Evolutionary conservation across 2,329 filamentous ascomycete species (phyloP).

Genomic region (Trichoderma harzianum): DNA sequence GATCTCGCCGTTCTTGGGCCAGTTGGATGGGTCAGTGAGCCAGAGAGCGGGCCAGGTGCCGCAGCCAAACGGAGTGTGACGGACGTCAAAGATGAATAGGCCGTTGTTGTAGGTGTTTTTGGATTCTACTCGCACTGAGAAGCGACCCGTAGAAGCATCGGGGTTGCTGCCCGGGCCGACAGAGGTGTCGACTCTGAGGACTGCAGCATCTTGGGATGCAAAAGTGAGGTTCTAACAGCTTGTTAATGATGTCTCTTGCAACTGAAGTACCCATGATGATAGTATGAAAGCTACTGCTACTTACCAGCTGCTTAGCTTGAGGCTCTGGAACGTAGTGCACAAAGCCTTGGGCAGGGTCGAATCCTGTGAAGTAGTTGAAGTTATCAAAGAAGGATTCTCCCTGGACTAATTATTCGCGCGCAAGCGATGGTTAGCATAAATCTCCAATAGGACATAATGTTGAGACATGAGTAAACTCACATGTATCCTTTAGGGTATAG

Average conservation of each 20-base stretch:
- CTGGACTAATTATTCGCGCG: slow-evolving; percentile 36
- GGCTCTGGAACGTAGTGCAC: slow-evolving; percentile 51
- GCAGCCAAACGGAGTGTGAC: slow-evolving; percentile 61
- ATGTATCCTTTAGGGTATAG: slow-evolving; percentile 49
- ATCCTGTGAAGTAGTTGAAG: slow-evolving; percentile 51
- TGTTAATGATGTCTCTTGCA: background rate
- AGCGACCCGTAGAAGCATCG: slow-evolving; percentile 56
- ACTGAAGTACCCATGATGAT: background rate
- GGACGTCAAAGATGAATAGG: slow-evolving; percentile 65
- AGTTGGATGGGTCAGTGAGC: slow-evolving; percentile 58
- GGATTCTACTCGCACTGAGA: slow-evolving; percentile 61
- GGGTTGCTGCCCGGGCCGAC: slow-evolving; percentile 46
- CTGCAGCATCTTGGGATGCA: slow-evolving; percentile 49
- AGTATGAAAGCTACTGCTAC: slow-evolving; percentile 14
- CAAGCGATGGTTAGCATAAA: background rate
- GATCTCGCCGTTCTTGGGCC: slow-evolving; percentile 64
- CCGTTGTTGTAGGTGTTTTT: slow-evolving; percentile 58
- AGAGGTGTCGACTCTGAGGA: slow-evolving; percentile 60
- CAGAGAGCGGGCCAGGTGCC: slow-evolving; percentile 65
- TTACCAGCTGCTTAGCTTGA: slow-evolving; percentile 42
- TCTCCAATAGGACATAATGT: background rate
- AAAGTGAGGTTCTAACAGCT: slow-evolving; percentile 58
- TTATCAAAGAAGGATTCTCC: slow-evolving; percentile 52
- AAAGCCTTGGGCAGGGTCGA: slow-evolving; percentile 49
- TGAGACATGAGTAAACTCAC: slow-evolving; percentile 33